phyloP scores from a whole-genome alignment of 2,329 filamentous ascomycete species.

The Sordariomycetes sp. region DNA sequence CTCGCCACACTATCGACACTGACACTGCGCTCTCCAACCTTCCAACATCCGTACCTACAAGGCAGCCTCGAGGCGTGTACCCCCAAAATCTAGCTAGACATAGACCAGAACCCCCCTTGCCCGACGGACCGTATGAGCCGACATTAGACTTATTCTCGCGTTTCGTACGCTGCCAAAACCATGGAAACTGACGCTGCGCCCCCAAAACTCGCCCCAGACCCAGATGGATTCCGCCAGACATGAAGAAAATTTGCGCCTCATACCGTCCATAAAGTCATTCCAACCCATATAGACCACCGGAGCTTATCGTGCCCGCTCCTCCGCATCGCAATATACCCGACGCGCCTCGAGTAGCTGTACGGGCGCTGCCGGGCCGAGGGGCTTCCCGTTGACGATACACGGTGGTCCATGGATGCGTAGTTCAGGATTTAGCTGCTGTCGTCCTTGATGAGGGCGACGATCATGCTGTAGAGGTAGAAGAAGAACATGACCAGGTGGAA shows the following conservation, averaged over 20 bases:
- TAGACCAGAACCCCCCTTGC: not conserved
- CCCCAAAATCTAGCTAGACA: not conserved
- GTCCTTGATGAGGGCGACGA: slow-evolving; percentile 91
- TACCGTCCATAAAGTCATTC: not conserved
- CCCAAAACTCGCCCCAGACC: not conserved
- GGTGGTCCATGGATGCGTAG: not conserved
- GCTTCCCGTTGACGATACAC: not conserved
- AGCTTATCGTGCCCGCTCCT: not conserved
- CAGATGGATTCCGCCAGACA: not conserved
- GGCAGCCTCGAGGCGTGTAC: not conserved
- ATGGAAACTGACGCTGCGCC: not conserved
- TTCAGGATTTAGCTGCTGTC: slow-evolving; percentile 64
- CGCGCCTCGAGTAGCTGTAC: not conserved
- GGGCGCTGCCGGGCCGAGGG: not conserved
- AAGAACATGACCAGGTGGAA: slow-evolving; percentile 99
- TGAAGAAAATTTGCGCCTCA: not conserved
- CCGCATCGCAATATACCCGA: not conserved
- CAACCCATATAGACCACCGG: not conserved
- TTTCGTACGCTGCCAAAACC: not conserved
- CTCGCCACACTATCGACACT: not conserved
- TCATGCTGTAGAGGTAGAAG: slow-evolving; percentile 99
- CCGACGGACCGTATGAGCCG: not conserved
- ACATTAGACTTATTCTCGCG: not conserved
- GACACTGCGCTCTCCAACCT: too few species aligned
- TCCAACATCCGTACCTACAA: not conserved